phyloP scores from a whole-genome alignment of 1,284 basidiomycete genomes.

The Cryptococcus sp. region DNA sequence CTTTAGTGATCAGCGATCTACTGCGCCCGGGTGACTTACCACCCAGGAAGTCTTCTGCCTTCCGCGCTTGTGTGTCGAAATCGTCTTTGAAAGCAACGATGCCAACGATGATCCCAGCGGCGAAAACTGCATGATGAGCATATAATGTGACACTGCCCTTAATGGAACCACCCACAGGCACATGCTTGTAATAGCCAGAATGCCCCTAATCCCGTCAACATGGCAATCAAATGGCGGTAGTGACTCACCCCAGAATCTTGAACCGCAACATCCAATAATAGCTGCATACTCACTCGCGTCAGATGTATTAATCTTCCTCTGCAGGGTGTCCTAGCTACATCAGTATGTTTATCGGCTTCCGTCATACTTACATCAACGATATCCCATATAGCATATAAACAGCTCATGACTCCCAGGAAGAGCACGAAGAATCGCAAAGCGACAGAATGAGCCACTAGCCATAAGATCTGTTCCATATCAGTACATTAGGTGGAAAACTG shows the following conservation, averaged over 20 bases:
- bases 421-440: constrained; percentile 61
- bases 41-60: constrained; percentile 39
- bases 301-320: constrained; percentile 82
- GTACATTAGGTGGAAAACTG: background rate
- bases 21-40: constrained; percentile 21
- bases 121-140: constrained; percentile 60
- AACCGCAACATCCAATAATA: constrained; percentile 63
- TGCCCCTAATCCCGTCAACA: constrained; percentile 70
- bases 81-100: constrained; percentile 75
- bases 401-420: constrained; percentile 93
- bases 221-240: constrained; percentile 5
- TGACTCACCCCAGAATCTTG: constrained; percentile 50
- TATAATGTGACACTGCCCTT: background rate
- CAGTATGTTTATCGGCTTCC: background rate
- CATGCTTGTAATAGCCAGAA: constrained; percentile 83
- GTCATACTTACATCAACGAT: constrained; percentile 59
- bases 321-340: constrained; percentile 63
- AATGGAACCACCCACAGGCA: constrained; percentile 48
- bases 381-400: constrained; percentile 76
- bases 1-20: background rate
- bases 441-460: constrained; percentile 72
- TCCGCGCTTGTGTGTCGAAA: constrained; percentile 30
- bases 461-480: constrained; percentile 55
- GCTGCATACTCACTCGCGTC: constrained; percentile 87
- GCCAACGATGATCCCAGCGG: constrained; percentile 73